phyloP scores from a whole-genome alignment of 805 yeast genomes.

The Metschnikowia bowlesiae region DNA sequence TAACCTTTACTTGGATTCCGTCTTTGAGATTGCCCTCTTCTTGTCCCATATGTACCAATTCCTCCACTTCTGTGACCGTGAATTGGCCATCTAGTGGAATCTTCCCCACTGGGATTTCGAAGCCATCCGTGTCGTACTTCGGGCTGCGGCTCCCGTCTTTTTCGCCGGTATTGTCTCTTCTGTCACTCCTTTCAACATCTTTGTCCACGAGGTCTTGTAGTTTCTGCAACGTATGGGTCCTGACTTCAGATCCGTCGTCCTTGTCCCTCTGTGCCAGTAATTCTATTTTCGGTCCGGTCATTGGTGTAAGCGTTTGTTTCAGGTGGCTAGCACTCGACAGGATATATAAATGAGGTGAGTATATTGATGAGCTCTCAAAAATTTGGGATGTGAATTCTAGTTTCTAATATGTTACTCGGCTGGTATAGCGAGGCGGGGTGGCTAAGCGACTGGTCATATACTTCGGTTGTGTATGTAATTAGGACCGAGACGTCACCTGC shows the following conservation, averaged over 20 bases:
- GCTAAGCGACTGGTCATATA: neutral
- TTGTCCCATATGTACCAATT: conserved; percentile 29
- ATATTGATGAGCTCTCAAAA: neutral
- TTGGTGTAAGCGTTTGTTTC: neutral
- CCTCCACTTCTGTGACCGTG: conserved; percentile 29
- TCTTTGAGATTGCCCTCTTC: conserved; percentile 25
- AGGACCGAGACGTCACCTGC: neutral
- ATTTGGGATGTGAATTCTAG: neutral
- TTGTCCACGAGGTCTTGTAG: conserved; percentile 23
- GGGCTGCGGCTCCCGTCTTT: conserved; percentile 1
- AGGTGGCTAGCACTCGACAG: no score
- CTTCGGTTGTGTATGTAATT: neutral
- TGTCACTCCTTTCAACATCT: conserved; percentile 9
- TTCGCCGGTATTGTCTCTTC: neutral
- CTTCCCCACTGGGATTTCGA: conserved; percentile 34
- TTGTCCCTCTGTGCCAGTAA: conserved; percentile 25
- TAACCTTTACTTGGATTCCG: conserved; percentile 24
- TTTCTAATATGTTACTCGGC: neutral
- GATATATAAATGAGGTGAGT: no score
- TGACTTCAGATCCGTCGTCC: conserved; percentile 4
- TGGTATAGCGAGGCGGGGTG: neutral
- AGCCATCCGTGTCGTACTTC: conserved; percentile 31
- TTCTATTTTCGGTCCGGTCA: conserved; percentile 18
- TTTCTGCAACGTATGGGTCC: conserved; percentile 22
- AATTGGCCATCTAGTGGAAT: conserved; percentile 41